Conservation (phyloP, 371 early-diverging fungal species). For the Haplosporangium sp. region DNA sequence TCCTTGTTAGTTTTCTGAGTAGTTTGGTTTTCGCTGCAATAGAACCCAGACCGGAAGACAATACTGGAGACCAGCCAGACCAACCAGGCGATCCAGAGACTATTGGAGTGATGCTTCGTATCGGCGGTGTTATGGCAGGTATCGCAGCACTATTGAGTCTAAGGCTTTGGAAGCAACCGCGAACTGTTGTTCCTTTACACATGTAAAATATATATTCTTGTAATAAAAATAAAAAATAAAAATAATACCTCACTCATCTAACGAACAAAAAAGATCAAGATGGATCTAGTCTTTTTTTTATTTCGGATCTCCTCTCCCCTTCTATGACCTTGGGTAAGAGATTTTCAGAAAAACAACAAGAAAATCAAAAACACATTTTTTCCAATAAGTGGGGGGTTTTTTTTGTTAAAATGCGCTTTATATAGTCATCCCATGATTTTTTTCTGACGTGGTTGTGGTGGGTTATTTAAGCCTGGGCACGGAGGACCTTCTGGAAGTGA, state of each 20-base stretch:
- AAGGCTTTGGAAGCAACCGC: conserved; percentile 47
- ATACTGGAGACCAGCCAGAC: conserved; percentile 3
- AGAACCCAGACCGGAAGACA: conserved; percentile 50
- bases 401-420: not conserved
- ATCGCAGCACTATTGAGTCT: conserved; percentile 64
- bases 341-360: too few species aligned
- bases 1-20: conserved; percentile 80
- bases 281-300: not conserved
- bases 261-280: conserved; percentile 10
- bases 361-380: too few species aligned
- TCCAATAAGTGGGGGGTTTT: too few species aligned
- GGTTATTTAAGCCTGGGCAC: conserved; percentile 21
- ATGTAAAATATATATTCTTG: not conserved
- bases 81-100: conserved; percentile 58
- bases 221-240: not conserved
- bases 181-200: conserved; percentile 10
- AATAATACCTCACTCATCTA: conserved; percentile 2
- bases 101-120: conserved; percentile 70
- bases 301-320: not conserved
- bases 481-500: conserved; percentile 66
- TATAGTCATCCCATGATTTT: not conserved
- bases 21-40: conserved; percentile 80
- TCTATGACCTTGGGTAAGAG: not conserved
- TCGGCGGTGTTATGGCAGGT: conserved; percentile 75
- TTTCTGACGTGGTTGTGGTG: not conserved